Percentiles rank a stretch among this genome's conserved stretches.
Conservation (phyloP, 2,329 filamentous ascomycete genomes). For the Monilinia fructigena region DNA sequence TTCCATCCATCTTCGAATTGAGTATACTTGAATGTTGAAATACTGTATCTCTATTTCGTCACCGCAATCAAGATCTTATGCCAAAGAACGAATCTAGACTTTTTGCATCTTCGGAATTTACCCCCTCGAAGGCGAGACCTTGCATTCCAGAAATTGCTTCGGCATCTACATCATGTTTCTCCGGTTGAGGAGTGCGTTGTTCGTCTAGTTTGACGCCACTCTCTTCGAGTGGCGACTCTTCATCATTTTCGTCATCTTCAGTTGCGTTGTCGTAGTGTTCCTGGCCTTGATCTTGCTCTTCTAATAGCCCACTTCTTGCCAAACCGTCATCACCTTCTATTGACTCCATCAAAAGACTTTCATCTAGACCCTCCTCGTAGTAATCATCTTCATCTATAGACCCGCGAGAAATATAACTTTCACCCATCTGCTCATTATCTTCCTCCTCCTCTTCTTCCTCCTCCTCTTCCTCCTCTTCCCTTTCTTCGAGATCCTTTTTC, state of each 20-base stretch:
- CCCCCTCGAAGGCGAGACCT: conserved; percentile 50
- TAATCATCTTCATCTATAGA: conserved; percentile 48
- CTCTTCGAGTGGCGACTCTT: not conserved
- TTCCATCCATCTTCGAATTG: not conserved
- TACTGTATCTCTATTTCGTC: not conserved
- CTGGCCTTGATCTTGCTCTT: conserved; percentile 35
- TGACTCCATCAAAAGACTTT: conserved; percentile 34
- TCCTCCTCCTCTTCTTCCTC: conserved; percentile 51
- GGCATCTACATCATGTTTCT: conserved; percentile 50
- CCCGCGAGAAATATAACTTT: conserved; percentile 56
- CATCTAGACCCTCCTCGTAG: conserved; percentile 38
- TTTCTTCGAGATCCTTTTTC: conserved; percentile 55
- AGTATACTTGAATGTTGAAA: conserved; percentile 9
- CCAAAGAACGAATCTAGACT: conserved; percentile 23
- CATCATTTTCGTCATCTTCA: conserved; percentile 24
- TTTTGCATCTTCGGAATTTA: conserved; percentile 32
- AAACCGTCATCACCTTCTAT: conserved; percentile 35
- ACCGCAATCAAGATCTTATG: not conserved
- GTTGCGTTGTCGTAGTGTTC: conserved; percentile 17
- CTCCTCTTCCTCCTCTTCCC: conserved; percentile 50
- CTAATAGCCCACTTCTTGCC: conserved; percentile 37
- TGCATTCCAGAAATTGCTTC: conserved; percentile 61
- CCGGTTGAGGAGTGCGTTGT: conserved; percentile 14
- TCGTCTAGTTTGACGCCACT: conserved; percentile 6
- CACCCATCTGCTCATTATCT: conserved; percentile 52